A percentile compares a stretch with the other conserved stretches of the same genome.
These are phyloP conservation scores for Canna indica DNA, from an alignment of 176 grass and related monocot species.

Conservation along the genomic window DNA sequence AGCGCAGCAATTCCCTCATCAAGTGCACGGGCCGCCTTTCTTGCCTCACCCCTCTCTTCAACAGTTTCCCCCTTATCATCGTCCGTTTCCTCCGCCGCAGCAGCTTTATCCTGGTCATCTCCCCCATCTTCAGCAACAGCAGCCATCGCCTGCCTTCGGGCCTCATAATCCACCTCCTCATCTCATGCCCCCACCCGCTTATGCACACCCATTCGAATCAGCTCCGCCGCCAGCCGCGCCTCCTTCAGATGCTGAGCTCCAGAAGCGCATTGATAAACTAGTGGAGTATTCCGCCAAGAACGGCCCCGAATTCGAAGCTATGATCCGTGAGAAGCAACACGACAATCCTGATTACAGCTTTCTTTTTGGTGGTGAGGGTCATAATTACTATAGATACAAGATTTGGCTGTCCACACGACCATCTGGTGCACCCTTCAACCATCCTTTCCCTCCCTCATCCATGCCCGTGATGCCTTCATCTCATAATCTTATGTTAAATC, in stretches of 20 bases:
- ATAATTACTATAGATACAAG: conserved; percentile 91
- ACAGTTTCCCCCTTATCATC: conserved; percentile 63
- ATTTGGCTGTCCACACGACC: conserved; percentile 41
- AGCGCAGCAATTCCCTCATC: conserved; percentile 53
- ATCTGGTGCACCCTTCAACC: conserved; percentile 26
- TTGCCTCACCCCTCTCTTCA: conserved; percentile 42
- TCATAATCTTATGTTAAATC: conserved; percentile 21
- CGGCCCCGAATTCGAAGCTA: conserved; percentile 72
- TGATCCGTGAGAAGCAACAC: conserved; percentile 96
- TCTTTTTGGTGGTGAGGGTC: conserved; percentile 93
- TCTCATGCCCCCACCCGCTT: conserved; percentile 31
- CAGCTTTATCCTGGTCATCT: conserved; percentile 37
- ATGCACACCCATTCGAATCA: conserved; percentile 45
- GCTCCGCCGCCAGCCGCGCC: conserved; percentile 41
- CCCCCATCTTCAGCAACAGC: conserved; percentile 42
- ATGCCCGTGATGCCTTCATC: conserved; percentile 40
- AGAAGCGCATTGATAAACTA: conserved; percentile 95
- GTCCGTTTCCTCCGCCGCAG: conserved; percentile 32
- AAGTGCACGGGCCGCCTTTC: conserved; percentile 38
- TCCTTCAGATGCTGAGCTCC: conserved; percentile 74
- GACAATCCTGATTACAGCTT: conserved; percentile 91
- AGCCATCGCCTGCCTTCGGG: conserved; percentile 19
- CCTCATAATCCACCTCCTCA: conserved; percentile 27
- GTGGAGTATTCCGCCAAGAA: conserved; percentile 93
- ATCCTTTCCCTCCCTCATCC: conserved; percentile 30